phyloP scores from a whole-genome alignment of 257 asterid genomes.

The Linaria vulgaris region DNA sequence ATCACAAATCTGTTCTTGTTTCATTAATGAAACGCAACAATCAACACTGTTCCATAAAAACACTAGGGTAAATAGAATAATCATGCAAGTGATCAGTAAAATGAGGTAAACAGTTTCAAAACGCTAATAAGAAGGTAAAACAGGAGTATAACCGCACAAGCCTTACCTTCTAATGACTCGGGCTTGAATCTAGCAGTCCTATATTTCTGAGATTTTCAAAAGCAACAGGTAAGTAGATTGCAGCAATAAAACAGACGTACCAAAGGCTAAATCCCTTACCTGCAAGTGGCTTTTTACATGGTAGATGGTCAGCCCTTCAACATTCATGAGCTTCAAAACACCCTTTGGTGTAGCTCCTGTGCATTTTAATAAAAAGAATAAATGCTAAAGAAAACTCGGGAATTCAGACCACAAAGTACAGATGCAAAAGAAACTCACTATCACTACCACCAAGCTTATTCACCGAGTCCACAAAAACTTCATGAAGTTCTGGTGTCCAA shows the following conservation, averaged over 20 bases:
- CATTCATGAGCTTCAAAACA: constrained; percentile 78
- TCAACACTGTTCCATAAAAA: background rate
- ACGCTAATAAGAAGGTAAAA: constrained; percentile 4
- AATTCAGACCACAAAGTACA: background rate
- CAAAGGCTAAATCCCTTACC: constrained; percentile 32
- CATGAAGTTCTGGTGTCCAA: constrained; percentile 95
- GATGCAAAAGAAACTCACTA: constrained; percentile 43
- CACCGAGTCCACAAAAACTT: constrained; percentile 69
- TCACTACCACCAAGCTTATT: constrained; percentile 88
- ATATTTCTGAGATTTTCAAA: constrained; percentile 62
- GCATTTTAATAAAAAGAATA: background rate
- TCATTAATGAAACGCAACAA: background rate
- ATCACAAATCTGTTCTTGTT: background rate
- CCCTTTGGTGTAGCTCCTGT: constrained; percentile 84
- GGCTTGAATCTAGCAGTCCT: constrained; percentile 82
- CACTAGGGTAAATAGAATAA: background rate
- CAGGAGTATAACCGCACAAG: constrained; percentile 7
- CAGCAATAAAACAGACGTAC: constrained; percentile 4
- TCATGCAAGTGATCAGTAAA: background rate
- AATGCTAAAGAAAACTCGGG: background rate
- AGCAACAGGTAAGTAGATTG: constrained; percentile 24
- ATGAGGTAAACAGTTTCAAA: background rate
- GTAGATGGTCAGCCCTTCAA: constrained; percentile 73
- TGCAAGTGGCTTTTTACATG: constrained; percentile 94
- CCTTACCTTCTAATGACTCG: constrained; percentile 69